Percentiles rank a stretch among this genome's conserved stretches.
These are phyloP conservation scores for Chaetomidium leptoderma DNA, from an alignment of 495 filamentous ascomycete species.

Conservation along the genomic window DNA sequence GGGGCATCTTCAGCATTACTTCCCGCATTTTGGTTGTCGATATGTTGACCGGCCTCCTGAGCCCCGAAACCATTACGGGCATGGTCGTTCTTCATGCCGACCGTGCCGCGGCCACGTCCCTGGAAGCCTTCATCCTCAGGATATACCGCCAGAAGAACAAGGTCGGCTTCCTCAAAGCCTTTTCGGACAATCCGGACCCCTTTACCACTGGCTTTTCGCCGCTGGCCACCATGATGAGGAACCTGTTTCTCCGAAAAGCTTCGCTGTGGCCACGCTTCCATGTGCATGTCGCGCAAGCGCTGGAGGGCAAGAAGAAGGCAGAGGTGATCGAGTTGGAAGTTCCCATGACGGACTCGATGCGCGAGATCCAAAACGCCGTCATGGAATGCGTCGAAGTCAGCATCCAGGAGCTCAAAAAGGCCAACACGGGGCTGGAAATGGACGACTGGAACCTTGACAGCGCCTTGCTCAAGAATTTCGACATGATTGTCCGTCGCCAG, in stretches of 20 bases:
- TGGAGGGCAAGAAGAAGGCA: constrained; percentile 89
- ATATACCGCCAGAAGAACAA: constrained; percentile 94
- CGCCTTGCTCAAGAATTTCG: constrained; percentile 88
- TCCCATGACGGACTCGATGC: constrained; percentile 94
- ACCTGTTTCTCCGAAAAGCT: constrained; percentile 82
- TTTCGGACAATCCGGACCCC: constrained; percentile 90
- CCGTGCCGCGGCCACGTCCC: constrained; percentile 76
- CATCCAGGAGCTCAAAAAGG: constrained; percentile 85
- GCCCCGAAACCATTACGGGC: constrained; percentile 82
- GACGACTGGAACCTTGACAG: constrained; percentile 97
- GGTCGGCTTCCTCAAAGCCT: constrained; percentile 88
- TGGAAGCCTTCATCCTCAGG: constrained; percentile 91
- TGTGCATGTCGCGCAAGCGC: constrained; percentile 75
- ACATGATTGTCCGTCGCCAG: constrained; percentile 81
- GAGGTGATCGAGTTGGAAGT: constrained; percentile 97
- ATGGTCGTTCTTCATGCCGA: constrained; percentile 88
- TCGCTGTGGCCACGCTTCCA: constrained; percentile 96
- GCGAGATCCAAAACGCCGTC: constrained; percentile 85
- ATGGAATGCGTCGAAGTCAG: constrained; percentile 95
- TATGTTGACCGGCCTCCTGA: constrained; percentile 75
- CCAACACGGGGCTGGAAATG: constrained; percentile 86
- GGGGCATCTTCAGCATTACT: constrained; percentile 93
- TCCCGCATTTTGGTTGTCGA: constrained; percentile 93
- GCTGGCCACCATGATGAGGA: constrained; percentile 84
- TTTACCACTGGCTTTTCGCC: constrained; percentile 89